Evolutionary conservation across 176 grass and related monocot species (phyloP), one percentile per base, ranked within the genome.

Genomic region (Urochloa ruziziensis): DNA sequence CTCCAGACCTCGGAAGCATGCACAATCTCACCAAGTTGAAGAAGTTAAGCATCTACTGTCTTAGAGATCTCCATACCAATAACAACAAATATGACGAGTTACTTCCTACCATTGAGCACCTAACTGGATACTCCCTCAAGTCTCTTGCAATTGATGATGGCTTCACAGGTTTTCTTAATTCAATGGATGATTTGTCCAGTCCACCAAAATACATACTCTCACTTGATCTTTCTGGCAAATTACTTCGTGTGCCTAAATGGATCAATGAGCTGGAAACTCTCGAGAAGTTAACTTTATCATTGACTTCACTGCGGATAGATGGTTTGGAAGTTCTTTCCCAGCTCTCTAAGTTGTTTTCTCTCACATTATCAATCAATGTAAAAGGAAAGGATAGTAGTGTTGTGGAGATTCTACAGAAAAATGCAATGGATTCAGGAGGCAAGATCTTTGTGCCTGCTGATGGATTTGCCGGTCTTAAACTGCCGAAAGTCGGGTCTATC

Each of bases 121-220:
- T 83, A 3, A 73, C 9, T 18, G 25, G 68, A 1, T 73, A n/a
- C n/a, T n/a, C n/a, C n/a, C n/a, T n/a, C n/a, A n/a, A n/a, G n/a
- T n/a, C n/a, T n/a, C n/a, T n/a, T 48, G 53, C 68, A 47, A 62
- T 83, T 33, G 28, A 83, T 25, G 80, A 83, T 62, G 68, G 19
- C 29, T 83, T 73, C 29, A 36, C 56, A 0, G 80, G 69, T 18
- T 48, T 83, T 51, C 18, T 83, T 36, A 0, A 63, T 48, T 71
- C 51, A 17, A 1, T 71, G 5, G 10, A 14, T 24, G 28, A 29
- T 61, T 24, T 44, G 43, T 71, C 66, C 1, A 16, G 25, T 1
- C 66, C 80, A 0, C 67, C 80, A 61, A 48, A 61, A 48, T 48
- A 72, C 39, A 8, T 83, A 0, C 21, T 4, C 7, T 18, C 56